These are phyloP conservation scores for Azolla pinnata DNA, from an alignment of 75 land plant genomes.

Conservation along the genomic window DNA sequence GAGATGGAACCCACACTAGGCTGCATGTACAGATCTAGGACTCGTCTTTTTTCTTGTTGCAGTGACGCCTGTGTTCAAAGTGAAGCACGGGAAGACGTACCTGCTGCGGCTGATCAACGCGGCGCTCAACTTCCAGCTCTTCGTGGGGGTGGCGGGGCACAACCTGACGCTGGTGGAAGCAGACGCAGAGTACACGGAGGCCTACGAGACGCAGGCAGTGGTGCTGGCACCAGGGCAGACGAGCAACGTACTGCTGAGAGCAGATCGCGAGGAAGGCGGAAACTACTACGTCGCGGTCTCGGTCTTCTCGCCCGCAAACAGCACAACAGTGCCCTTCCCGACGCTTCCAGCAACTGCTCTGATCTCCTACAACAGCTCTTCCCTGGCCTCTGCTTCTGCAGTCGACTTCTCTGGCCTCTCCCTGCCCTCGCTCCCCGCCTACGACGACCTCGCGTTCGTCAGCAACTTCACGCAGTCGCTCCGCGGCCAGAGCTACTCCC, in stretches of 20 bases:
- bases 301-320: slow-evolving; percentile 4
- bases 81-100: slow-evolving; percentile 15
- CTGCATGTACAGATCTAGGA: too few relatives aligned
- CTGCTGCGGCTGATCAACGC: slow-evolving; percentile 19
- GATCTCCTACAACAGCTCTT: slow-evolving; percentile 15
- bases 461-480: slow-evolving; percentile 25
- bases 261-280: slow-evolving; percentile 9
- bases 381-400: not conserved
- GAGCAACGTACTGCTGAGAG: slow-evolving; percentile 15
- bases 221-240: slow-evolving; percentile 27
- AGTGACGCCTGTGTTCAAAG: slow-evolving; percentile 13
- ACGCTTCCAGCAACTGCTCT: slow-evolving; percentile 41
- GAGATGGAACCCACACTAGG: too few relatives aligned
- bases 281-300: slow-evolving; percentile 23
- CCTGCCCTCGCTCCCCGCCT: slow-evolving; percentile 34
- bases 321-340: slow-evolving; percentile 11
- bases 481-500: slow-evolving; percentile 7
- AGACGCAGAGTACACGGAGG: slow-evolving; percentile 20
- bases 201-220: slow-evolving; percentile 10
- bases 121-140: slow-evolving; percentile 16
- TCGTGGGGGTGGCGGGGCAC: slow-evolving; percentile 21
- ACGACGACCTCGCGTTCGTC: slow-evolving; percentile 31
- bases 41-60: not conserved
- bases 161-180: slow-evolving; percentile 21
- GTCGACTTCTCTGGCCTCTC: not conserved